phyloP scores from a whole-genome alignment of 306 rosid species.

The Cicer arietinum region DNA sequence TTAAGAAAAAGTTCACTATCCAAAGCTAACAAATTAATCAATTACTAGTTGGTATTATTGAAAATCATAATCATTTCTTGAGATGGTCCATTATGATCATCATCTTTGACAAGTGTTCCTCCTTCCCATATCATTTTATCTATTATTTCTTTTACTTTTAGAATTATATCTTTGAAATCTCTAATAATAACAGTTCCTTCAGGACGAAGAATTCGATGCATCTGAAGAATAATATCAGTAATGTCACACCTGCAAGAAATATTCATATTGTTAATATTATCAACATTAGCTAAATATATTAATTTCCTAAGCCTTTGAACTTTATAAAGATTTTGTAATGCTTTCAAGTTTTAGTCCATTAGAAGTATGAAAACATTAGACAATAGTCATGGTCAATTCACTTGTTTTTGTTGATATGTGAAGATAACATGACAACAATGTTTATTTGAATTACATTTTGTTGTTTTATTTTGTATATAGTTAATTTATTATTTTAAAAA shows the following conservation, averaged over 20 bases:
- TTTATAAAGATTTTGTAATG: no score
- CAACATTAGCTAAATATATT: background rate
- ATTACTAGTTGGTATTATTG: conserved; percentile 42
- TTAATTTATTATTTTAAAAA: no score
- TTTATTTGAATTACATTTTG: no score
- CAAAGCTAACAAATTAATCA: background rate
- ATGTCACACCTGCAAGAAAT: conserved; percentile 54
- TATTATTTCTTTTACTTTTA: conserved; percentile 53
- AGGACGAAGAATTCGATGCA: conserved; percentile 62
- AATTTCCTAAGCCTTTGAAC: no score
- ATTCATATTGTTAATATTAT: background rate
- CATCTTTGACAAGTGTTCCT: background rate
- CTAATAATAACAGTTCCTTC: conserved; percentile 58
- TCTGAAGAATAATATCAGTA: conserved; percentile 53
- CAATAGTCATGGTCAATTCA: no score
- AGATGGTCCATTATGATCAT: conserved; percentile 46
- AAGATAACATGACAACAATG: no score
- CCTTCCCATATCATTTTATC: conserved; percentile 57
- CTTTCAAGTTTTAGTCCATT: no score
- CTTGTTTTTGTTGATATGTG: no score
- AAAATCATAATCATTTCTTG: conserved; percentile 48
- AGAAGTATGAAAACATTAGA: no score
- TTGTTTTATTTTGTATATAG: no score
- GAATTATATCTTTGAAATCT: conserved; percentile 47
- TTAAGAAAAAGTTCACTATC: background rate